Conservation (phyloP, 371 early-diverging fungal species). For the Rhizopus stolonifer region DNA sequence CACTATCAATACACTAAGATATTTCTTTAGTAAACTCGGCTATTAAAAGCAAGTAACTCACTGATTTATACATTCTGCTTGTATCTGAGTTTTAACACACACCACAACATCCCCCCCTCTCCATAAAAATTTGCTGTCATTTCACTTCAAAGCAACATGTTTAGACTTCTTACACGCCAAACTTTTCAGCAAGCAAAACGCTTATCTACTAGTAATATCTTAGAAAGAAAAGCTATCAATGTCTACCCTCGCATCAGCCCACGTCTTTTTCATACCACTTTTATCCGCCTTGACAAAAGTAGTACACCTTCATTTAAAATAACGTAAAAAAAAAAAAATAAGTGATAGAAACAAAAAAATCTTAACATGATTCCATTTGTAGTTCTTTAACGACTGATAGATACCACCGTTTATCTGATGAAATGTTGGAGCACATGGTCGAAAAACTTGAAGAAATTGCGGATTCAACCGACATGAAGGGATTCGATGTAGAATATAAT, state of each 20-base stretch:
- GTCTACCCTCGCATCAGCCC: not conserved
- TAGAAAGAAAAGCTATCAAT: not conserved
- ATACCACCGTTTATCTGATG: conserved; percentile 75
- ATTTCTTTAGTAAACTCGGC: no score
- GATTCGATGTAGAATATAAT: conserved; percentile 84
- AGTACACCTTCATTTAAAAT: not conserved
- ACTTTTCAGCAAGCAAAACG: not conserved
- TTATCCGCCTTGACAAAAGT: not conserved
- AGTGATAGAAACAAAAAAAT: not conserved
- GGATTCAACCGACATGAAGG: conserved; percentile 68
- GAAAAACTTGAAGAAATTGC: conserved; percentile 79
- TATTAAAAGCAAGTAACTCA: no score
- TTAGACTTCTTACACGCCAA: not conserved
- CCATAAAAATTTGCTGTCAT: not conserved
- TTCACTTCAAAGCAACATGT: not conserved
- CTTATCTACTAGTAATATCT: not conserved
- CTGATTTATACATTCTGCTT: no score
- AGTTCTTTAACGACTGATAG: conserved; percentile 56
- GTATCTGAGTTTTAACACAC: no score
- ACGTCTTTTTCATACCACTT: not conserved
- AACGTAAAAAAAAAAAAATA: conserved; percentile 4
- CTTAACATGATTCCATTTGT: not conserved
- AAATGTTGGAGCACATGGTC: conserved; percentile 67
- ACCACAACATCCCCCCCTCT: not conserved
- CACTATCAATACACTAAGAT: no score